Conservation (phyloP, 352 stramenopile genomes). For the Pythium aquatile region DNA sequence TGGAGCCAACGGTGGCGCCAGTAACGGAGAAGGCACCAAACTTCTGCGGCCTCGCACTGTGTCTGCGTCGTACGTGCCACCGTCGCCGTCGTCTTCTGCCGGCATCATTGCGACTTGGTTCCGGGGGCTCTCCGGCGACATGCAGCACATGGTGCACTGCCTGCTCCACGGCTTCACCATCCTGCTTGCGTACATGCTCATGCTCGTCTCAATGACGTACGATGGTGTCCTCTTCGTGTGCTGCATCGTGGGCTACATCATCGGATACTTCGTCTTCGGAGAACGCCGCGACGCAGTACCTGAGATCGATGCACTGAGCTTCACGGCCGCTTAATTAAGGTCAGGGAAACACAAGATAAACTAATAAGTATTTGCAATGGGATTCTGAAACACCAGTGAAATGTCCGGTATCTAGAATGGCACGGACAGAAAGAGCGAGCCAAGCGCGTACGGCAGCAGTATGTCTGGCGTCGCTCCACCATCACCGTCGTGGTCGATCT, state of each 20-base stretch:
- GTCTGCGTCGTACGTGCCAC: constrained; percentile 15
- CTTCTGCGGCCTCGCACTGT: constrained; percentile 43
- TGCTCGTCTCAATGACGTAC: constrained; percentile 83
- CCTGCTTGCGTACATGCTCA: constrained; percentile 73
- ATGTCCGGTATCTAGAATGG: constrained; percentile 33
- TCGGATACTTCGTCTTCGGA: constrained; percentile 65
- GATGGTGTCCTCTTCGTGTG: constrained; percentile 59
- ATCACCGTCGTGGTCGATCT: constrained; percentile 22
- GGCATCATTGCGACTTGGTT: constrained; percentile 51
- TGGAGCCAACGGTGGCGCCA: neutral
- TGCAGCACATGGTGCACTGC: constrained; percentile 50
- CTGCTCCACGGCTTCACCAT: constrained; percentile 61
- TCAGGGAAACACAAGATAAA: neutral
- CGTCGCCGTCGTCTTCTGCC: constrained; percentile 5
- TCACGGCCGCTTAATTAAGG: constrained; percentile 19
- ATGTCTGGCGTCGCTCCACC: constrained; percentile 17
- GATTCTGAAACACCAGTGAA: too few relatives aligned
- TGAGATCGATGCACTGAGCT: constrained; percentile 26
- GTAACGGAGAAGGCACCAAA: constrained; percentile 34
- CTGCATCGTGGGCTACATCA: constrained; percentile 55
- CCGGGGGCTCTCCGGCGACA: constrained; percentile 45
- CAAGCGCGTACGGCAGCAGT: constrained; percentile 30
- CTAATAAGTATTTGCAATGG: too few relatives aligned
- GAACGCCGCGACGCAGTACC: constrained; percentile 52
- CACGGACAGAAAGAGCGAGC: constrained; percentile 59